Evolutionary conservation across 2,329 filamentous ascomycete species (phyloP).

Genomic region (Apiospora phragmitis): DNA sequence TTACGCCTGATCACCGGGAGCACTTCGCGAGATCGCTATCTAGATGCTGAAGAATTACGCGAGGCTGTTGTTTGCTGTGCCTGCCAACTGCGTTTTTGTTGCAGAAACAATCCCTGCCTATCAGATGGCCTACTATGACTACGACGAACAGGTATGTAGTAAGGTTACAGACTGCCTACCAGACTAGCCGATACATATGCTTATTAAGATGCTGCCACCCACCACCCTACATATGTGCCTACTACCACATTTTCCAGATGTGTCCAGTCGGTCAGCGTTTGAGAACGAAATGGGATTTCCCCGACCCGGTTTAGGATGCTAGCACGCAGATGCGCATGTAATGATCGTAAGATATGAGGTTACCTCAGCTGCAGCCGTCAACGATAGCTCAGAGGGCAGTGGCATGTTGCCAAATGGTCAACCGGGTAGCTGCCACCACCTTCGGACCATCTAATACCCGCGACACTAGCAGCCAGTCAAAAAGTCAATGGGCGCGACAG

Average conservation of each 20-base stretch:
- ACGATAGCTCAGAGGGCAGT: not conserved
- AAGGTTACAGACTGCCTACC: not conserved
- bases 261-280: not conserved
- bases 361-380: not conserved
- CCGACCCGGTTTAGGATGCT: not conserved
- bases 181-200: not conserved
- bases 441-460: not conserved
- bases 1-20: no score
- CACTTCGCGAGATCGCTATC: not conserved
- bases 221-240: not conserved
- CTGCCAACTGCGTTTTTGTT: not conserved
- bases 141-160: not conserved
- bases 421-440: not conserved
- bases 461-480: not conserved
- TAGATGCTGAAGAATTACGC: not conserved
- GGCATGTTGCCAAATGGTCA: constrained; percentile 1
- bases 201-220: not conserved
- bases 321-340: not conserved
- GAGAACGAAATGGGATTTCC: not conserved
- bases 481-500: constrained; percentile 3
- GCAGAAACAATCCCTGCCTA: not conserved
- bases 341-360: not conserved
- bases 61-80: not conserved
- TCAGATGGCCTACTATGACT: not conserved
- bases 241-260: not conserved